Evolutionary conservation across 179 eudicot species (phyloP).

Genomic region (Sideroxylon spinosum): DNA sequence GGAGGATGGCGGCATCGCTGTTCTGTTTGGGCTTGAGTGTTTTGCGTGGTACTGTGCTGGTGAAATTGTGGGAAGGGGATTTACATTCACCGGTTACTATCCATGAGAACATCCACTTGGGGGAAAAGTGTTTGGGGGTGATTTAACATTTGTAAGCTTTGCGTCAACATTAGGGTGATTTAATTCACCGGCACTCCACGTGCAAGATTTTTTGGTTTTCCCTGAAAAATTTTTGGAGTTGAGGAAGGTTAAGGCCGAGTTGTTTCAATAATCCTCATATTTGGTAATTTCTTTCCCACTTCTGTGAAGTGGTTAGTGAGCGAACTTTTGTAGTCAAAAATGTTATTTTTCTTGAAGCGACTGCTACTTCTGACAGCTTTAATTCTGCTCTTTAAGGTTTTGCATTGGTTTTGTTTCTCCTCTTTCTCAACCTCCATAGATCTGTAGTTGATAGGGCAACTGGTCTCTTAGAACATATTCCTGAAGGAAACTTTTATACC

Average conservation of each 20-base stretch:
- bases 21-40: conserved; percentile 44
- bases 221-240: conserved; percentile 13
- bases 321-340: conserved; percentile 5
- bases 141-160: conserved; percentile 5
- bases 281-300: conserved; percentile 12
- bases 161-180: conserved; percentile 14
- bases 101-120: conserved; percentile 22
- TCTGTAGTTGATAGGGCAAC: neutral
- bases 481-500: too few species aligned
- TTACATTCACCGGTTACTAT: conserved; percentile 50
- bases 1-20: conserved; percentile 43
- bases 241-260: conserved; percentile 15
- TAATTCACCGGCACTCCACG: conserved; percentile 10
- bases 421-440: too few species aligned
- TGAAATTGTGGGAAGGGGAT: conserved; percentile 54
- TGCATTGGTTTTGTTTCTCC: too few species aligned
- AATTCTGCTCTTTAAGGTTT: neutral
- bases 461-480: too few species aligned
- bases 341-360: conserved; percentile 16
- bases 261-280: conserved; percentile 14
- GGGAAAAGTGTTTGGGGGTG: neutral
- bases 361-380: conserved; percentile 11
- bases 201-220: conserved; percentile 16
- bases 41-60: conserved; percentile 51
- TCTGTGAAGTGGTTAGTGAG: conserved; percentile 12